phyloP scores from a whole-genome alignment of 2,329 filamentous ascomycete species.

The Grosmannia clavigera region DNA sequence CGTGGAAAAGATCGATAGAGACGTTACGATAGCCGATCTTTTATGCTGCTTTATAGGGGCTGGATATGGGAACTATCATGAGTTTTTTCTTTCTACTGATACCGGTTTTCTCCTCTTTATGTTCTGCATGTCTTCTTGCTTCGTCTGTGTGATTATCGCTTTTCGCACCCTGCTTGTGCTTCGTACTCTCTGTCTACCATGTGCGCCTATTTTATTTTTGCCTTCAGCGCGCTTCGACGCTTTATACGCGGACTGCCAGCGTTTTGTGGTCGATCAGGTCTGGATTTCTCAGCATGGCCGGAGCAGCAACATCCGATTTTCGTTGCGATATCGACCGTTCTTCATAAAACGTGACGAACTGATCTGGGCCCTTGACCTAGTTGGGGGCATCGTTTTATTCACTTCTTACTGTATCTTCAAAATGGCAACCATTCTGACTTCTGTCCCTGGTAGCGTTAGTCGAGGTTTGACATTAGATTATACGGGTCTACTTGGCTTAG shows the following conservation, averaged over 20 bases:
- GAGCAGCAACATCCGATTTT: neutral
- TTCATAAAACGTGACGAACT: neutral
- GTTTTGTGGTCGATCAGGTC: neutral
- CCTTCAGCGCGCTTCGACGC: neutral
- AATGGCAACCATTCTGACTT: neutral
- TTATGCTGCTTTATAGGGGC: slow-evolving; percentile 6
- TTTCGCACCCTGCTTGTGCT: neutral
- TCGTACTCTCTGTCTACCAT: neutral
- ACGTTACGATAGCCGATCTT: slow-evolving; percentile 4
- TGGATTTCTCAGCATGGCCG: neutral
- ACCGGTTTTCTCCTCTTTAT: neutral
- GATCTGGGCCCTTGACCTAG: neutral
- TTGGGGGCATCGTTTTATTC: neutral
- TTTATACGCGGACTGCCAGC: neutral
- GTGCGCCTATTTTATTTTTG: neutral
- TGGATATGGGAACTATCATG: slow-evolving; percentile 6
- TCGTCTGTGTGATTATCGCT: neutral
- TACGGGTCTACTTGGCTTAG: neutral
- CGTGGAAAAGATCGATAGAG: slow-evolving; percentile 5
- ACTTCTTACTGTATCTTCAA: neutral
- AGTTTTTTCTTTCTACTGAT: slow-evolving; percentile 3
- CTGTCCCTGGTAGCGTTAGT: no score
- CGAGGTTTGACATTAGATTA: no score
- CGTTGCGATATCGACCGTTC: neutral
- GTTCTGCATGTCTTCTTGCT: neutral